Base-by-base conservation (phyloP, 192 early-diverging fungal genomes). In the Podila horticola region DNA sequence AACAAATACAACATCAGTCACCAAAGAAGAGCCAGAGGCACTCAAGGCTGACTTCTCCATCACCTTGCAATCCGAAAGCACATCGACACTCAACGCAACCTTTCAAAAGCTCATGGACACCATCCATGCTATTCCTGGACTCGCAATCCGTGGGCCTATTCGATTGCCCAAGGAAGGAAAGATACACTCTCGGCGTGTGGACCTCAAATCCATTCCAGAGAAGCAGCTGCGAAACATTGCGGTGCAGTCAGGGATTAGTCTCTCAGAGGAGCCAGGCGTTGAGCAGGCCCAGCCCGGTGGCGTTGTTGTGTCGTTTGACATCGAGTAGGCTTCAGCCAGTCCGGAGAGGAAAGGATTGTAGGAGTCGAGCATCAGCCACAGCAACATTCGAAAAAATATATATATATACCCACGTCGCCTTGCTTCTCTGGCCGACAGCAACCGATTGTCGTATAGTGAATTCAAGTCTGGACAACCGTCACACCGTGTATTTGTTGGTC, bases 11-110 rank as follows among this genome's bases (percentile, higher is more conserved):
- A 52, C 20, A 55, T 3, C 52, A 19, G 52, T 22, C 20, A 55
- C 22, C 8, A 55, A 24, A 55, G 52, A 26, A 26, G 24, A 9
- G n/a, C 10, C 52, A 55, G 52, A 55, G 26, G 48, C 19, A 5
- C 52, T 61, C 20, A 81, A 66, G 41, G 71, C 77, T 19, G 77
- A 81, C 57, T 81, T 81, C 34, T 81, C 77, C 41, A 73, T 81
- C 24, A 81, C 77, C 4, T 34, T 72, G 7, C 71, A 34, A 28
- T 81, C 77, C 2, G 71, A 81, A 51, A 81, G 77, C 52, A 81
- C 77, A 19, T 29, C 58, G 26, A 73, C 31, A 8, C 67, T 81
- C 1, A 81, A 81, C 41, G 38, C 66, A 15, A 61, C 71, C 33
- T 73, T 81, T 19, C 60, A 81, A 45, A 41, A 31, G 3, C 77